A percentile compares a stretch with the other conserved stretches of the same genome.
Conservation (phyloP, 371 early-diverging fungal species). For the Quaeritorhiza haematococci region DNA sequence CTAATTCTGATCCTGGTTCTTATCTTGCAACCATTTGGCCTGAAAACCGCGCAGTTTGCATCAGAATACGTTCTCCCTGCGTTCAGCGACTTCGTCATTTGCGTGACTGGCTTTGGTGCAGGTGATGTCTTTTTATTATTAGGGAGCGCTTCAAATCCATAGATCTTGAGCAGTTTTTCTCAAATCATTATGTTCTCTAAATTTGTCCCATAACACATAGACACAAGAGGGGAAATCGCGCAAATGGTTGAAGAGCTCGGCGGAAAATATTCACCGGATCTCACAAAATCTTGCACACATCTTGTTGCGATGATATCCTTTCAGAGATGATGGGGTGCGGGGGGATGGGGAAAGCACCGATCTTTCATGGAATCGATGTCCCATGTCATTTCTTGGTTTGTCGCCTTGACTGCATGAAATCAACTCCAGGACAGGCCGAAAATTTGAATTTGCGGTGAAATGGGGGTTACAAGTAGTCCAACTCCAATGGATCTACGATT, state of each 20-base stretch:
- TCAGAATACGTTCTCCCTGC: background rate
- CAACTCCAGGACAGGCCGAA: background rate
- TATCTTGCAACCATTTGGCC: background rate
- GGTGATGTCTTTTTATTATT: no score
- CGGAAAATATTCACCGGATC: background rate
- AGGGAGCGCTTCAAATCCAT: no score
- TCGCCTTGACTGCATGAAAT: no score
- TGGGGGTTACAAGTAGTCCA: no score
- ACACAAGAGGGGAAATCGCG: background rate
- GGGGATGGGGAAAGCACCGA: no score
- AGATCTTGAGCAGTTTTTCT: no score
- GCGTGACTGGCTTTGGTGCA: background rate
- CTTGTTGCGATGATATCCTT: conserved; percentile 2
- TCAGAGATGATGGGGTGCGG: background rate
- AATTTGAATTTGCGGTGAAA: background rate
- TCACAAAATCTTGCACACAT: background rate
- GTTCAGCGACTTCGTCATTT: background rate
- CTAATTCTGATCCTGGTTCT: background rate
- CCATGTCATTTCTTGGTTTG: background rate
- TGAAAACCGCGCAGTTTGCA: background rate
- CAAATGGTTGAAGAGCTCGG: background rate
- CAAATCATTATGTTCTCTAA: no score
- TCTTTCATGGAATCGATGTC: background rate
- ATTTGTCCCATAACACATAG: no score
- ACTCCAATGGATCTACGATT: no score